phyloP scores from a whole-genome alignment of 2,329 filamentous ascomycete genomes.

The Lachnellula cervina region DNA sequence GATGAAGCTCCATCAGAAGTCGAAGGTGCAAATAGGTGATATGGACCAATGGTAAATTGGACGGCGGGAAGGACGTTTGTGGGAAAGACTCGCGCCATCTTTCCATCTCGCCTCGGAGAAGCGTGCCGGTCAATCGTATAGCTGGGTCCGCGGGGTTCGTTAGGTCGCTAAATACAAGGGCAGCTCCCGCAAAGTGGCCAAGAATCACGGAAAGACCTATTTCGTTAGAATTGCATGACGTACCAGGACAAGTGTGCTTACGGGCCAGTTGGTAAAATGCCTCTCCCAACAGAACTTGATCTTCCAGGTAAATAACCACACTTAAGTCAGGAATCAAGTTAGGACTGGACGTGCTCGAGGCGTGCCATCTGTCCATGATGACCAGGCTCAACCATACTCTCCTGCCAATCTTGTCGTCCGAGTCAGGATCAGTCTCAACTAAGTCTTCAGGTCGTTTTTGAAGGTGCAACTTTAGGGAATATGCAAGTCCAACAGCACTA shows the following conservation, averaged over 20 bases:
- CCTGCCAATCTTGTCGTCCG: conserved; percentile 56
- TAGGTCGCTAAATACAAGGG: conserved; percentile 40
- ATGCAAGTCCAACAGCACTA: conserved; percentile 60
- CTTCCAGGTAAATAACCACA: conserved; percentile 53
- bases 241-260: conserved; percentile 39
- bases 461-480: conserved; percentile 58
- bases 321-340: conserved; percentile 58
- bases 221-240: conserved; percentile 1
- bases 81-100: conserved; percentile 63
- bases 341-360: conserved; percentile 60
- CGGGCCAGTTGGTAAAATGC: conserved; percentile 59
- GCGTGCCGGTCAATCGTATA: conserved; percentile 41
- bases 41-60: conserved; percentile 52
- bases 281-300: conserved; percentile 58
- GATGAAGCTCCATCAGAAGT: conserved; percentile 58
- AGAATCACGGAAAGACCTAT: conserved; percentile 55
- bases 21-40: conserved; percentile 67
- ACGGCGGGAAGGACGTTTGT: conserved; percentile 45
- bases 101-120: conserved; percentile 56
- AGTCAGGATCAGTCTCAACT: conserved; percentile 49
- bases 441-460: conserved; percentile 37
- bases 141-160: conserved; percentile 38
- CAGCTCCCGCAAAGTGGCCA: conserved; percentile 47
- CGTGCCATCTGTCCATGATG: conserved; percentile 69
- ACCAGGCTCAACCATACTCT: conserved; percentile 70